These are phyloP conservation scores for Arabis alpina DNA, from an alignment of 345 rosid genomes.

Conservation along the genomic window DNA sequence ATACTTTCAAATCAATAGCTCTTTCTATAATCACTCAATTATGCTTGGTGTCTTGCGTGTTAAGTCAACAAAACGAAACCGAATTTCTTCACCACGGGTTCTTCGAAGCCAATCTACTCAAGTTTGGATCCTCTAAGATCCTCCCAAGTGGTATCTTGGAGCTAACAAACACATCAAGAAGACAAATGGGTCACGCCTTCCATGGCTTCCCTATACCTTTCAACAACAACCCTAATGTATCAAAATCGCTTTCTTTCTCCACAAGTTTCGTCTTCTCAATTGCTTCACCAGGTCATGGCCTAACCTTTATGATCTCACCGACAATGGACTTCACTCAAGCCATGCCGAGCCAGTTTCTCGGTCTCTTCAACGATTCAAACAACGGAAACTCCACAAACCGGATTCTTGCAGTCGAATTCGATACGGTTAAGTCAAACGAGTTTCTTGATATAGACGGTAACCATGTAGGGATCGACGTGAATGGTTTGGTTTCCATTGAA, in stretches of 20 bases:
- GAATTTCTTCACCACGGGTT: constrained; percentile 55
- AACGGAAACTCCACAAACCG: constrained; percentile 48
- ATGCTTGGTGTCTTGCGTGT: constrained; percentile 31
- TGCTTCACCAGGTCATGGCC: constrained; percentile 50
- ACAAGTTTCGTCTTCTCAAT: constrained; percentile 54
- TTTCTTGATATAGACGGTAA: constrained; percentile 51
- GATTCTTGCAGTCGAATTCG: constrained; percentile 62
- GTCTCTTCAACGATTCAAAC: constrained; percentile 54
- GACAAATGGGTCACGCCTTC: constrained; percentile 54
- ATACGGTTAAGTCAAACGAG: constrained; percentile 52
- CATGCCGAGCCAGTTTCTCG: constrained; percentile 44
- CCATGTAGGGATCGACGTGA: constrained; percentile 69
- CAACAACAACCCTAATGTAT: constrained; percentile 37
- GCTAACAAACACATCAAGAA: constrained; percentile 55
- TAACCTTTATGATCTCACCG: constrained; percentile 50
- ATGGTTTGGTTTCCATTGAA: constrained; percentile 45
- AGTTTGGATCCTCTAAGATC: constrained; percentile 48
- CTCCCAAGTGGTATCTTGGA: constrained; percentile 58
- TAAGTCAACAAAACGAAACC: constrained; percentile 39
- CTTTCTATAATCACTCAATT: constrained; percentile 26
- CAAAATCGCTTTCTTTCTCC: constrained; percentile 46
- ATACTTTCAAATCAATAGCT: constrained; percentile 29
- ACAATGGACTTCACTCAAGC: constrained; percentile 39
- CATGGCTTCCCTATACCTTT: constrained; percentile 45
- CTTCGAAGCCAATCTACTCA: constrained; percentile 44